Base-by-base conservation (phyloP, 345 rosid genomes). In the Corymbia maculata region DNA sequence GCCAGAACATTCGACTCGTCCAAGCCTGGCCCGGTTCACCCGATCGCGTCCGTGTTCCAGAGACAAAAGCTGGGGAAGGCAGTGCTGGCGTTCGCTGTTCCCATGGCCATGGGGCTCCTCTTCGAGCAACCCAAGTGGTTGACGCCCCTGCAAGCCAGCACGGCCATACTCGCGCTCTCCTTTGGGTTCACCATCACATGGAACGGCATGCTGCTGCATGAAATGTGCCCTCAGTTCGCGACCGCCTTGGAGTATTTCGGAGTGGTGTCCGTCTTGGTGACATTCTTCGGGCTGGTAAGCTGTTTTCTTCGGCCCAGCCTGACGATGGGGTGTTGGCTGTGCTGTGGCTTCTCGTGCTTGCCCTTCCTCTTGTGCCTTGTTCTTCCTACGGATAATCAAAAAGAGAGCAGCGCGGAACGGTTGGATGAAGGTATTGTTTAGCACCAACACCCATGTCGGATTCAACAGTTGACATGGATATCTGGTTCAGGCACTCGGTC, bases 371-470 rank as follows among this genome's bases (percentile, higher is more conserved):
- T 53, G 64, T 51, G 87, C 87, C 70, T 86, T 19, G 22, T 9
- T 17, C 68, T 9, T 26, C 68, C 30, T 1, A 0, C 30, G 30
- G 7, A 0, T 14, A 3, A 5, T 26, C 15, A 26, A 3, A 1
- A 64, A 28, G 17, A 0, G 32, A 61, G 32, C 15, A 26, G 68
- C 16, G 32, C 8, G 32, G 4, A 61, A 61, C 32, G 16, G 68
- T 8, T 5, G 0, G 68, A 0, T 11, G 4, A 10, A 61, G 3
- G 6, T 11, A 0, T 61, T 0, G 32, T 61, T 3, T 61, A 26
- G 68, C 68, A 28, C 12, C 30, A 26, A 61, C 30, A 59, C 2
- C 14, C 1, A 11, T 0, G 68, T 3, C 15, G 32, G 15, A 59
- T 59, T 11, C 32, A 59, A 59, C 68, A 26, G 68, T 59, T 59